Base-by-base conservation (phyloP, 1,139 yeast species). In the Blastobotrys serpentis region DNA sequence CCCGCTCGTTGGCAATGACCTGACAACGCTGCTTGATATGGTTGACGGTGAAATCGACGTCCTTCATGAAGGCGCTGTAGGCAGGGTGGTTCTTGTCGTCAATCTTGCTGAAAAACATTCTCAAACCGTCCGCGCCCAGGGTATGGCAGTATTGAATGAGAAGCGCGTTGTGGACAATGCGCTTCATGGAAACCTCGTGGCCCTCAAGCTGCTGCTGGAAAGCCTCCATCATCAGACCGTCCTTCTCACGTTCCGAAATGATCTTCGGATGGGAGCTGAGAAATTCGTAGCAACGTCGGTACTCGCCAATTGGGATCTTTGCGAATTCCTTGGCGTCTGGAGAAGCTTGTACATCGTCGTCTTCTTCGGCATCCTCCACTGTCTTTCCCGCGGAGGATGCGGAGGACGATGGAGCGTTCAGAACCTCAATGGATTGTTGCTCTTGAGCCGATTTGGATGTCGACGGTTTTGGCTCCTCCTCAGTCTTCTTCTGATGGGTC, bases 141-240 rank as follows among this genome's bases (percentile, higher is more conserved):
- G 84, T 86, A 13, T 82, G 74, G 48, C 86, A 71, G 64, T 88
- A 92, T 62, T 89, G 95, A 52, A 92, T 68, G 38, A 92, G 69
- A 57, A 88, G 77, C 1, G 96, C 84, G 62, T 88, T 95, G 63
- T 82, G 86, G 41, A 92, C 82, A 25, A 84, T 77, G 52, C 79
- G 84, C 55, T 75, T 76, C 59, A 68, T 60, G 1, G 90, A 80
- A 3, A 56, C 52, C 0, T 77, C 63, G 46, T 87, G 75, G 14
- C 81, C 84, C 7, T 76, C 79, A 52, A 90, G 74, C 64, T 89
- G 89, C 47, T 76, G 73, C 60, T 92, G 96, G 65, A 92, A 94
- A 0, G 98, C 95, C 21, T 84, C 82, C 96, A 92, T 90, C 63
- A 90, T 74, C 51, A 94, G 77, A 0, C 96, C 90, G 67, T 94